Evolutionary conservation across 805 yeast species (phyloP), one percentile per base, ranked within the genome.

Genomic region (Saccharomycopsis amapae): DNA sequence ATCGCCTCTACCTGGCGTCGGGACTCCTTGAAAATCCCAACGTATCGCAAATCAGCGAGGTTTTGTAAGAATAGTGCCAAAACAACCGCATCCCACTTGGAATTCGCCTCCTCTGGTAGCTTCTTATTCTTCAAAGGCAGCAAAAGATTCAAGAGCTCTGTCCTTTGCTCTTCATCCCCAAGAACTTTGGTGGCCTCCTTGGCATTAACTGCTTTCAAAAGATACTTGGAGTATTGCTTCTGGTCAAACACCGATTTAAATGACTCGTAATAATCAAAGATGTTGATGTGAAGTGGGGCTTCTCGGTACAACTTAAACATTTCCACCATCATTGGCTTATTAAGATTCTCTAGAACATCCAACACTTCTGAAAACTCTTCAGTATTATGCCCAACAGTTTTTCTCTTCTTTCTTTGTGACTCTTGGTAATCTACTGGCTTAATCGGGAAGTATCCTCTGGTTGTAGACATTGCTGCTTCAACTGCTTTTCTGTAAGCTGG

Each of bases 51-150:
- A 57, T 87, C 95, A 22, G 75, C 75, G 40, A 89, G 69, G 17
- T 79, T 78, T 54, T 84, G 89, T 50, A 84, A 64, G 58, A 88
- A 88, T 76, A 93, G 76, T 3, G 86, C 74, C 53, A 83, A 66
- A 0, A 79, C 64, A 39, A 80, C 55, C 49, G 76, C 73, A 38
- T 80, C 81, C 87, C 93, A 84, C 6, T 64, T 10, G 23, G n/a
- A 6, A 22, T 22, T n/a, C 10, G 19, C 23, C 19, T 35, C 23
- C 32, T 9, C 33, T 38, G 13, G 24, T 31, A 13, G 38, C 36
- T 5, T 41, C 32, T 19, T 36, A 15, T 28, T 32, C 23, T 26
- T 38, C 40, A 32, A n/a, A n/a, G 15, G 22, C 39, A 34, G 33
- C 17, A 37, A 28, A 41, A 33, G 34, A 5, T 23, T 12, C n/a